Evolutionary conservation across 345 rosid species (phyloP).

Genomic region (Linum trigynum): DNA sequence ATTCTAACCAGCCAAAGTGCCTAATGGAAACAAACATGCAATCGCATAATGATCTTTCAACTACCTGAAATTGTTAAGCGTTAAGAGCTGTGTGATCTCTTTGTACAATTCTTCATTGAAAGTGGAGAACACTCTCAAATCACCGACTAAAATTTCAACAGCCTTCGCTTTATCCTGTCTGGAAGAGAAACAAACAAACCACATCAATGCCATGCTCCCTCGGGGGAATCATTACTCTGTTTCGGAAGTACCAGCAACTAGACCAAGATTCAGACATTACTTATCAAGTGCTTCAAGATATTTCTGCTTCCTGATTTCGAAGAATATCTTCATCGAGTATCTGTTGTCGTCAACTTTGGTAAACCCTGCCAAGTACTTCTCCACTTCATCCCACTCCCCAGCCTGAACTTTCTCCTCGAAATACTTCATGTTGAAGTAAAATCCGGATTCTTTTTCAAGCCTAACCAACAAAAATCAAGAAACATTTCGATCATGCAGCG

Average conservation of each 20-base stretch:
- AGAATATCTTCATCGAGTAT: constrained; percentile 78
- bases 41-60: background rate
- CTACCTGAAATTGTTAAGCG: constrained; percentile 77
- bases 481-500: background rate
- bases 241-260: background rate
- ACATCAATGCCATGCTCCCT: background rate
- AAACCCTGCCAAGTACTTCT: constrained; percentile 54
- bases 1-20: background rate
- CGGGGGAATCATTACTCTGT: background rate
- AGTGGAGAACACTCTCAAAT: constrained; percentile 75
- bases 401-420: constrained; percentile 69
- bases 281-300: constrained; percentile 84
- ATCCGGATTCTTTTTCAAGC: constrained; percentile 67
- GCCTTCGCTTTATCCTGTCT: constrained; percentile 78
- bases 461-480: constrained; percentile 18
- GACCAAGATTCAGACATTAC: constrained; percentile 22
- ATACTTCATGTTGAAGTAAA: constrained; percentile 61
- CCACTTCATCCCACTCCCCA: constrained; percentile 72
- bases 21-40: background rate
- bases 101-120: constrained; percentile 82
- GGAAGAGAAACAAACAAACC: constrained; percentile 2
- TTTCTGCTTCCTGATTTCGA: constrained; percentile 84
- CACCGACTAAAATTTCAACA: constrained; percentile 69
- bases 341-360: constrained; percentile 66
- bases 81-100: constrained; percentile 84